phyloP scores from a whole-genome alignment of 495 filamentous ascomycete genomes.

The Ascobolus immersus region DNA sequence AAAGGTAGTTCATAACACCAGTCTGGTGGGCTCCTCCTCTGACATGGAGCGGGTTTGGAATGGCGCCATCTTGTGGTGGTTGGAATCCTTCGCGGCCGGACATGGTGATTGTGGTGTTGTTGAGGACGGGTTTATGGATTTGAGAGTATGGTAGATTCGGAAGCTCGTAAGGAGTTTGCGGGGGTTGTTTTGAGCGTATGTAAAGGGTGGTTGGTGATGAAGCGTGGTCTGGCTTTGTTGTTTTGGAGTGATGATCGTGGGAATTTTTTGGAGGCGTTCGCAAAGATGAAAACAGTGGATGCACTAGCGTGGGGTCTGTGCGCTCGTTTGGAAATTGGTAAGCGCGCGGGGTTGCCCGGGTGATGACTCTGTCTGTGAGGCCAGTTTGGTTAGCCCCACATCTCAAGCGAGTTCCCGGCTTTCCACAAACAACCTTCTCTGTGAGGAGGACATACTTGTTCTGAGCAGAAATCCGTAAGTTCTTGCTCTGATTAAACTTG shows the following conservation, averaged over 20 bases:
- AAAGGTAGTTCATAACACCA: conserved; percentile 52
- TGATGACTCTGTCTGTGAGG: neutral
- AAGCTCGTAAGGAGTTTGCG: too few relatives aligned
- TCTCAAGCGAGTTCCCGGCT: too few relatives aligned
- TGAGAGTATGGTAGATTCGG: neutral
- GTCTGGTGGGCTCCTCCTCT: neutral
- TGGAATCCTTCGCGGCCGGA: neutral
- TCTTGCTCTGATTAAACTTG: too few relatives aligned
- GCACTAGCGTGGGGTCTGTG: neutral
- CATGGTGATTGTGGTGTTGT: neutral
- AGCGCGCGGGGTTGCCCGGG: neutral
- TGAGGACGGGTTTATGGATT: neutral
- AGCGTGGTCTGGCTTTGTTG: too few relatives aligned
- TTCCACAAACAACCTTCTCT: too few relatives aligned
- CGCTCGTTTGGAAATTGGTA: neutral
- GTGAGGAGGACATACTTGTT: too few relatives aligned
- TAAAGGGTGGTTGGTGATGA: too few relatives aligned
- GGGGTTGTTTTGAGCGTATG: too few relatives aligned
- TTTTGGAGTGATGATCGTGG: too few relatives aligned
- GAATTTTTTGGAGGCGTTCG: too few relatives aligned
- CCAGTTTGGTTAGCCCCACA: neutral
- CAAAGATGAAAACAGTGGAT: neutral
- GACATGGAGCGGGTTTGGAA: neutral
- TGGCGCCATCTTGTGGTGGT: neutral
- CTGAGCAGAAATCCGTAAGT: too few relatives aligned